These are phyloP conservation scores for Ophiognomonia clavigignenti-juglandacearum DNA, from an alignment of 2,329 filamentous ascomycete genomes.

Conservation along the genomic window DNA sequence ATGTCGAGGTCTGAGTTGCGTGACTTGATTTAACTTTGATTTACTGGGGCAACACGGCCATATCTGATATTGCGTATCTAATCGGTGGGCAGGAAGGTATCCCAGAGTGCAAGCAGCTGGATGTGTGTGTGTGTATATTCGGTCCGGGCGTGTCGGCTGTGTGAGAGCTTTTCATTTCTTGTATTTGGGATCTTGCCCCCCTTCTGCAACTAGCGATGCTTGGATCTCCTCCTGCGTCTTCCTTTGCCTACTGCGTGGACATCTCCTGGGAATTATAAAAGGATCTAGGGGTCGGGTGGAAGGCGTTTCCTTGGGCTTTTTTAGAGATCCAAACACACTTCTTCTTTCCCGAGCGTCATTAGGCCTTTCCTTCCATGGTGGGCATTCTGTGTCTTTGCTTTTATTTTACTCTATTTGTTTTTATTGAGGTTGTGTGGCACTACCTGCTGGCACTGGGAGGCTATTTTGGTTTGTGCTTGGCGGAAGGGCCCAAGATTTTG, in stretches of 20 bases:
- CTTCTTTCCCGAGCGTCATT: neutral
- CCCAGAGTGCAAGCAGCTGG: neutral
- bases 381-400: neutral
- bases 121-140: neutral
- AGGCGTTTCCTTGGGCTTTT: slow-evolving; percentile 9
- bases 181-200: too few species aligned
- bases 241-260: neutral
- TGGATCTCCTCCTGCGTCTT: neutral
- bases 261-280: neutral
- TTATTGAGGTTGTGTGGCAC: too few species aligned
- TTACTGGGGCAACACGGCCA: neutral
- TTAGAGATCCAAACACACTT: slow-evolving; percentile 6
- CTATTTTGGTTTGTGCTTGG: too few species aligned
- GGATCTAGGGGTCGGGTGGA: neutral
- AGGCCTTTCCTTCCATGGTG: neutral
- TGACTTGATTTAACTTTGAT: neutral
- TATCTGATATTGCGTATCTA: neutral
- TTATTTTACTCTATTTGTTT: too few species aligned
- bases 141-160: too few species aligned
- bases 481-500: too few species aligned
- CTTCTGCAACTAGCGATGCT: neutral
- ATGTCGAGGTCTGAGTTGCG: neutral
- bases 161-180: too few species aligned
- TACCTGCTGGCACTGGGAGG: too few species aligned
- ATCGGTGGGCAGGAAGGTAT: neutral